Evolutionary conservation across 495 filamentous ascomycete species (phyloP), one percentile per base, ranked within the genome.

Genomic region (Cenococcum geophilum): DNA sequence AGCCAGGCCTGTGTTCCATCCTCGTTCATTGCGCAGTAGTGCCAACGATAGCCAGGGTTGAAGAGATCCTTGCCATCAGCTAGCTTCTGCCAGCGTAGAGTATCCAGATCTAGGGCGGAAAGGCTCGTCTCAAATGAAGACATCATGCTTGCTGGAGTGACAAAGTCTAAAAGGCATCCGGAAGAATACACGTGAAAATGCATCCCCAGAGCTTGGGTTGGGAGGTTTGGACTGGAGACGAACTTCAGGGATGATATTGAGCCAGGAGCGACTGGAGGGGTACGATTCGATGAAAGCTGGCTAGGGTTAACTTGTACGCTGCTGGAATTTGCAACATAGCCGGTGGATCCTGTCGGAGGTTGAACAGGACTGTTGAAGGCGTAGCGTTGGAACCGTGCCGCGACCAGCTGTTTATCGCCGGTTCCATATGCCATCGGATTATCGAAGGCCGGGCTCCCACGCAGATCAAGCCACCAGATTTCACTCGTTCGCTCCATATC

Each of bases 141-240:
- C 42, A 91, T 91, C 9, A 91, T 92, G 20, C 88, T 87, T 12
- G 92, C 90, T 1, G 91, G 92, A 0, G 93, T 97, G 43, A 93
- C 86, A 66, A 98, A 90, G 68, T 98, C 95, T 5, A 98, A 80
- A 16, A 98, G 79, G 6, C 89, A 89, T 12, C 91, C 91, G 4
- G 93, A 97, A 34, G 90, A 92, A 74, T 95, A 96, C 45, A 90
- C 84, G 69, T 98, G 91, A 68, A 95, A 98, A 72, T 97, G 93
- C 27, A 86, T 90, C 22, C 95, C 93, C 20, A 90, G 86, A 50
- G 87, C 85, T 64, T 96, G 87, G 1, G 89, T 86, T 2, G 95
- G 95, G 14, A 97, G 83, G 71, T 91, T 88, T 9, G 87, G 82
- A 12, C 92, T 92, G 50, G 91, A 93, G 53, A 92, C 79, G 68